phyloP scores from a whole-genome alignment of 257 asterid species.

The Eustoma russellianum region DNA sequence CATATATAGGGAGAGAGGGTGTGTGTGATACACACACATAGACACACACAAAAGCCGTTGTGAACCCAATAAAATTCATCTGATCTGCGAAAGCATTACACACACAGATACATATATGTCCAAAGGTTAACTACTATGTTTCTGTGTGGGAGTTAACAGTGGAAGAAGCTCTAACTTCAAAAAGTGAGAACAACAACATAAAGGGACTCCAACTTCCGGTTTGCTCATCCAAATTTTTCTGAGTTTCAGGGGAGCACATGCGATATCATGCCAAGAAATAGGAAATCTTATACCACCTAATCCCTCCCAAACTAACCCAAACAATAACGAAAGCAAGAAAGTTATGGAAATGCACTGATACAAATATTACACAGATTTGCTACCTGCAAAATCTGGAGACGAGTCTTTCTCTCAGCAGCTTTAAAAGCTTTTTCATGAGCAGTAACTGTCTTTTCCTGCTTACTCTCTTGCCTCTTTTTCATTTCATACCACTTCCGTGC shows the following conservation, averaged over 20 bases:
- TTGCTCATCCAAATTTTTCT: not conserved
- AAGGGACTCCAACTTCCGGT: not conserved
- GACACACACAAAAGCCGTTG: too few species aligned
- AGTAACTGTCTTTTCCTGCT: constrained; percentile 87
- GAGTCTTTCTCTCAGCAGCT: constrained; percentile 96
- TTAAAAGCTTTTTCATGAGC: constrained; percentile 95
- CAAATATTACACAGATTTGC: not conserved
- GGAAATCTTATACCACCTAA: not conserved
- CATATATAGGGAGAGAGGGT: too few species aligned
- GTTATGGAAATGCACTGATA: not conserved
- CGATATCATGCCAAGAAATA: not conserved
- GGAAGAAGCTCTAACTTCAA: not conserved
- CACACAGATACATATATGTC: too few species aligned
- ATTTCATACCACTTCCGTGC: constrained; percentile 91
- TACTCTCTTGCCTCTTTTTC: constrained; percentile 94
- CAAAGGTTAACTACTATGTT: not conserved
- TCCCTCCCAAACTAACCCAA: not conserved
- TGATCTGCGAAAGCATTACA: too few species aligned
- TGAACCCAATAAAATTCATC: too few species aligned
- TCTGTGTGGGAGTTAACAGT: not conserved
- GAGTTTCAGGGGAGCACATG: not conserved
- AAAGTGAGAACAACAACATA: not conserved
- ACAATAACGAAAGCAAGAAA: not conserved
- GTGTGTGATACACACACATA: too few species aligned
- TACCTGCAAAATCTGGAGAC: constrained; percentile 89